These are phyloP conservation scores for Alternaria consortialis DNA, from an alignment of 2,329 filamentous ascomycete genomes.

Conservation along the genomic window DNA sequence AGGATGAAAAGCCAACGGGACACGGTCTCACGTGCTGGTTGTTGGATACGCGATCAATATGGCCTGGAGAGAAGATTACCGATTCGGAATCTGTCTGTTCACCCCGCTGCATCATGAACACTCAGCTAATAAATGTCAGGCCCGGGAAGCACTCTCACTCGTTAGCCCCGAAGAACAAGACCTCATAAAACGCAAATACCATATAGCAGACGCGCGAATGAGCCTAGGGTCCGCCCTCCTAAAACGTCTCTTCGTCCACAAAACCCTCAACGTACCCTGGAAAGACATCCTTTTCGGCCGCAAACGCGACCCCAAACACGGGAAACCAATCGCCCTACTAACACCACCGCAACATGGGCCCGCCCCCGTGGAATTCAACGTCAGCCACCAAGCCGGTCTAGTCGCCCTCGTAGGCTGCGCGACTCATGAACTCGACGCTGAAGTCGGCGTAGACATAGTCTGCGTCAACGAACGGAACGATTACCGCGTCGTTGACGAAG, in stretches of 20 bases:
- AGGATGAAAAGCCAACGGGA: slow-evolving; percentile 17
- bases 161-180: slow-evolving; percentile 64
- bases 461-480: slow-evolving; percentile 74
- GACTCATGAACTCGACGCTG: slow-evolving; percentile 42
- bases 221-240: slow-evolving; percentile 75
- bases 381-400: slow-evolving; percentile 80
- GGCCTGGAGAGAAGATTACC: slow-evolving; percentile 57
- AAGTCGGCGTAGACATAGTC: slow-evolving; percentile 79
- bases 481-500: slow-evolving; percentile 66
- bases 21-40: slow-evolving; percentile 57
- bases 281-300: slow-evolving; percentile 64
- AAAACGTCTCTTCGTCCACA: slow-evolving; percentile 74
- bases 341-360: slow-evolving; percentile 10
- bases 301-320: slow-evolving; percentile 60
- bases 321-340: slow-evolving; percentile 61
- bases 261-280: slow-evolving; percentile 69
- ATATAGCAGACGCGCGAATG: slow-evolving; percentile 77
- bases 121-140: slow-evolving; percentile 38
- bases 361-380: slow-evolving; percentile 72
- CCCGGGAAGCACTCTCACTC: slow-evolving; percentile 53
- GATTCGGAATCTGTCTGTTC: slow-evolving; percentile 26
- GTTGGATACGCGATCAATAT: slow-evolving; percentile 58
- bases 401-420: slow-evolving; percentile 69
- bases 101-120: background rate
- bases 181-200: slow-evolving; percentile 68